Evolutionary conservation across 768 basidiomycete genomes (phyloP).

Genomic region (Russula olivacea): DNA sequence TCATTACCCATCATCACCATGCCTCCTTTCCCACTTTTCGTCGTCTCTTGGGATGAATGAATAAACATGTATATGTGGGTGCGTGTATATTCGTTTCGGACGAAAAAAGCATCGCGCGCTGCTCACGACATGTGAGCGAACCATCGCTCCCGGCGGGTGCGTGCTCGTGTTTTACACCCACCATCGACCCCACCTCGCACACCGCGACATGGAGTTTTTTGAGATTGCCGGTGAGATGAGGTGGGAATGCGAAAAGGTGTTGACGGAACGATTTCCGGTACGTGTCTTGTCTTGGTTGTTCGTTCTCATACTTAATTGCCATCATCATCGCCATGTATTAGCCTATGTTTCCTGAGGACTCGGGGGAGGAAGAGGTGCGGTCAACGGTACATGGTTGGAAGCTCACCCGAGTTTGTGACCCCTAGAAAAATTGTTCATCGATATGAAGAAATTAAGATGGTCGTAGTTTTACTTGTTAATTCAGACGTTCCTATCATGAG

Average conservation of each 20-base stretch:
- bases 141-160: conserved; percentile 28
- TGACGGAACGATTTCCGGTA: conserved; percentile 60
- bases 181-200: conserved; percentile 77
- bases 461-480: not conserved
- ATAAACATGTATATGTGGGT: not conserved
- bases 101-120: conserved; percentile 68
- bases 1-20: not conserved
- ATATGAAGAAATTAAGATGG: not conserved
- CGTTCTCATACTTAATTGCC: not conserved
- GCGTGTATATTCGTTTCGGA: not conserved
- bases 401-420: conserved; percentile 36
- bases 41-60: not conserved
- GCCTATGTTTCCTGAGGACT: conserved; percentile 90
- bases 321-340: conserved; percentile 27
- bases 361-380: conserved; percentile 69
- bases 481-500: not conserved
- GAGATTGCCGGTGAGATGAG: conserved; percentile 50
- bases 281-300: conserved; percentile 25
- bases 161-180: conserved; percentile 87
- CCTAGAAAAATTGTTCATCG: not conserved
- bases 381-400: conserved; percentile 85
- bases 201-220: conserved; percentile 82
- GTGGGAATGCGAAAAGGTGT: conserved; percentile 69
- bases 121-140: conserved; percentile 61
- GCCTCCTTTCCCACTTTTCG: not conserved